A percentile compares a stretch with the other conserved stretches of the same genome.
Conservation (phyloP, 371 early-diverging fungal species). For the Mucor saturninus region DNA sequence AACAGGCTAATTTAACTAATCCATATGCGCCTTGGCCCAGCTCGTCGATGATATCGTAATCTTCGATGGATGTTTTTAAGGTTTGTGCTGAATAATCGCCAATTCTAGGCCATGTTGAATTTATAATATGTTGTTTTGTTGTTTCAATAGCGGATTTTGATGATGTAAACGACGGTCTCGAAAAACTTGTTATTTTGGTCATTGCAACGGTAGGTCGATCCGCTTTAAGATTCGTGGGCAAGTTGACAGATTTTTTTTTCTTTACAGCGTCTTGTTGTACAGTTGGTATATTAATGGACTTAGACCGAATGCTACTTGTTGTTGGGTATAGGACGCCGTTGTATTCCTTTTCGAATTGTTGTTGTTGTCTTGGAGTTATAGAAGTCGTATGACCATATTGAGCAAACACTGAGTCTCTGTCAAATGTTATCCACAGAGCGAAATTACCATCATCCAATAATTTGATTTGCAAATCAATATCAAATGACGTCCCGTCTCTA, state of each 20-base stretch:
- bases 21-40: constrained; percentile 83
- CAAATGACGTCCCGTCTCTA: constrained; percentile 65
- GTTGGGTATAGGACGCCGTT: background rate
- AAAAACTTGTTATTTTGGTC: constrained; percentile 6
- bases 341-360: background rate
- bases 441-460: constrained; percentile 39
- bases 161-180: constrained; percentile 18
- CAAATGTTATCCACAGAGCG: constrained; percentile 71
- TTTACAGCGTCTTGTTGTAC: constrained; percentile 4
- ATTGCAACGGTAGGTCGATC: background rate
- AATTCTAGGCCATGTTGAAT: constrained; percentile 14
- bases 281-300: constrained; percentile 30
- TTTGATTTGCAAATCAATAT: constrained; percentile 67
- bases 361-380: background rate
- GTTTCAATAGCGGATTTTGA: background rate
- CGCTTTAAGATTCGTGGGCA: background rate
- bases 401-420: constrained; percentile 45
- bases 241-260: background rate
- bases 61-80: constrained; percentile 44
- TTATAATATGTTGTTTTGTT: background rate
- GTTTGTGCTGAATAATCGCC: constrained; percentile 49
- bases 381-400: constrained; percentile 19
- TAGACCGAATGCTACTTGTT: constrained; percentile 14
- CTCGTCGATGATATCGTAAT: constrained; percentile 64
- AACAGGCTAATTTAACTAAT: constrained; percentile 60